These are phyloP conservation scores for Penicillium egyptiacum DNA, from an alignment of 495 filamentous ascomycete genomes.

Conservation along the genomic window DNA sequence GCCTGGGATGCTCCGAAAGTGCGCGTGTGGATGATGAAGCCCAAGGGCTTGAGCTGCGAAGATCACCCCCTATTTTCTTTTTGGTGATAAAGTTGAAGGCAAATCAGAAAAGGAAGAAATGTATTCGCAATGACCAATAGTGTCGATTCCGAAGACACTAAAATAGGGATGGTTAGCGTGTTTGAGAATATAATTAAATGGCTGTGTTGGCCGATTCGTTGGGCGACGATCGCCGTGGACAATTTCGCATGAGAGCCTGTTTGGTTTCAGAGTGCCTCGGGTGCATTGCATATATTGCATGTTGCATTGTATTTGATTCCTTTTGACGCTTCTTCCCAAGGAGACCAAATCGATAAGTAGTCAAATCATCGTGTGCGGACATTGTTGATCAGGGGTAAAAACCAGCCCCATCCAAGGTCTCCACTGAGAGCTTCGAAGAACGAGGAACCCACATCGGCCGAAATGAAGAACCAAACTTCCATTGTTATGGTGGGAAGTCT, in stretches of 20 bases:
- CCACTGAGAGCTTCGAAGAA: conserved; percentile 20
- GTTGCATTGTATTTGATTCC: background rate
- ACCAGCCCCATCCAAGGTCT: conserved; percentile 29
- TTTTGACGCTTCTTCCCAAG: background rate
- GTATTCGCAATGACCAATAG: conserved; percentile 16
- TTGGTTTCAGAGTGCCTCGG: conserved; percentile 28
- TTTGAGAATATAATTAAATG: conserved; percentile 22
- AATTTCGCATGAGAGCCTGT: conserved; percentile 35
- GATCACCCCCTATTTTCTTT: conserved; percentile 15
- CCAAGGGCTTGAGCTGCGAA: conserved; percentile 1
- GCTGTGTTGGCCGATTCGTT: conserved; percentile 18
- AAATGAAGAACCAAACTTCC: conserved; percentile 14
- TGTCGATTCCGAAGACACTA: conserved; percentile 2
- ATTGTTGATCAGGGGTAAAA: conserved; percentile 11
- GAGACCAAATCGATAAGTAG: background rate
- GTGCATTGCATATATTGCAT: conserved; percentile 15
- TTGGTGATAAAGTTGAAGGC: background rate
- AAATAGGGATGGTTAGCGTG: conserved; percentile 30
- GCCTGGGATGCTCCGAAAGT: conserved; percentile 5
- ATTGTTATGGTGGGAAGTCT: conserved; percentile 17
- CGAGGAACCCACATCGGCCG: conserved; percentile 7
- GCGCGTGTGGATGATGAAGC: conserved; percentile 17
- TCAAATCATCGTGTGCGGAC: background rate
- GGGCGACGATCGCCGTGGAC: conserved; percentile 30
- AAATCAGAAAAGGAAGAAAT: conserved; percentile 1